Evolutionary conservation across 805 yeast species (phyloP), one percentile per base, ranked within the genome.

Genomic region (Cyberlindnera americana): DNA sequence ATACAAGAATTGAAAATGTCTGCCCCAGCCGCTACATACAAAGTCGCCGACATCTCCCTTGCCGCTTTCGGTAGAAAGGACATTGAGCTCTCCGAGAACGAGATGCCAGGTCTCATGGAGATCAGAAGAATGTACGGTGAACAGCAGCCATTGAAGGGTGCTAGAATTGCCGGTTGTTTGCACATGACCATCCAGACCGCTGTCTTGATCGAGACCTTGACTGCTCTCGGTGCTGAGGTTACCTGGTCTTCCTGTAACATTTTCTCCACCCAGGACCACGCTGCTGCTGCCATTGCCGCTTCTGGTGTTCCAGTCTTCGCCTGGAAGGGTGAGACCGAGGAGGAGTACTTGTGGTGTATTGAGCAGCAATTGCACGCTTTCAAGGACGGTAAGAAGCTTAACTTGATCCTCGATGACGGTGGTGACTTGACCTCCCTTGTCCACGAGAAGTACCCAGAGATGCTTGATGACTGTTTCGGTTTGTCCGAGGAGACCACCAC

Each of bases 1-100:
- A 8, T 11, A 5, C 11, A 29, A 17, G 11, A 31, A 31, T 5
- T 22, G 22, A 29, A 32, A 53, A 77, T 76, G 82, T 70, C 81
- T 60, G 66, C 76, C 50, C 77, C 78, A 59, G 78, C 83, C 54
- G 72, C 69, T 57, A 84, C 81, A 71, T 93, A 79, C 79, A 91
- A 93, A 73, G 96, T 91, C 67, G 95, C 97, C 60, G 99, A 91
- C 72, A 85, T 93, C 71, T 86, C 96, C 59, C 81, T 91, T 54
- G 98, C 99, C 65, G 99, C 99, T 65, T 91, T 93, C 71, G 99
- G 99, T 75, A 89, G 99, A 79, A 93, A 91, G 73, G 99, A 91
- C 73, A 93, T 91, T 62, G 97, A 91, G 74, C 80, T 91, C 66
- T 93, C 98, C 56, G 99, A 91, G 78, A 91, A 91, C 69, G 98